Evolutionary conservation across 2,329 filamentous ascomycete genomes (phyloP).

Genomic region (Alternaria conjuncta): DNA sequence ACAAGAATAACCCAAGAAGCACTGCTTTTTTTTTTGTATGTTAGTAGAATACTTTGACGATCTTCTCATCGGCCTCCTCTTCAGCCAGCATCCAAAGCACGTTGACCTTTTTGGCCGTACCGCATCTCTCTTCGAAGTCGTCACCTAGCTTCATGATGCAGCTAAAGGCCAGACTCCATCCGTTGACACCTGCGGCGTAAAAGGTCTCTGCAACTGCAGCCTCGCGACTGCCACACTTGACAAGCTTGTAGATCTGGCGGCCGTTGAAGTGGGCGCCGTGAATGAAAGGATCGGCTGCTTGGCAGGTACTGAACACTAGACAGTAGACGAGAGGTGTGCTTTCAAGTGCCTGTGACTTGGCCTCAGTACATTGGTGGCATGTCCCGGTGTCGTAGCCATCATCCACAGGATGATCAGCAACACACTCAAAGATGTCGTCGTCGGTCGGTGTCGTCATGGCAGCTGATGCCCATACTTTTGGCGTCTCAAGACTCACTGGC

Average conservation of each 20-base stretch:
- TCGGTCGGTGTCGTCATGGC: constrained; percentile 38
- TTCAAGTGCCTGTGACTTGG: constrained; percentile 34
- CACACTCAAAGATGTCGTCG: constrained; percentile 37
- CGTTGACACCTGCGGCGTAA: constrained; percentile 36
- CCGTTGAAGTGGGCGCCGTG: constrained; percentile 21
- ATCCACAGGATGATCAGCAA: constrained; percentile 19
- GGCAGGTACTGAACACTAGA: constrained; percentile 33
- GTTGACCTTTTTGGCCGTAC: constrained; percentile 26
- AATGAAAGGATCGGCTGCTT: constrained; percentile 22
- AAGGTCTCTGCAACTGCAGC: constrained; percentile 39
- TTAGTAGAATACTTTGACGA: constrained; percentile 41
- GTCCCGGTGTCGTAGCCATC: constrained; percentile 16
- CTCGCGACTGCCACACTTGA: constrained; percentile 42
- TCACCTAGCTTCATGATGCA: constrained; percentile 39
- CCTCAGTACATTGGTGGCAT: constrained; percentile 36
- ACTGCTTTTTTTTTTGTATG: background rate
- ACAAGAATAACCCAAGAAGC: background rate
- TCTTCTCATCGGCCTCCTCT: constrained; percentile 19
- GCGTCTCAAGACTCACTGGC: constrained; percentile 29
- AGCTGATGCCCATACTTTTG: constrained; percentile 38
- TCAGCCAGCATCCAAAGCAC: constrained; percentile 36
- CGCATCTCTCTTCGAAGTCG: constrained; percentile 24
- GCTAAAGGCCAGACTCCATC: constrained; percentile 42
- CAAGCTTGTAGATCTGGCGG: constrained; percentile 36
- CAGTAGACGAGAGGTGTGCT: constrained; percentile 31